These are phyloP conservation scores for Hyaloscypha variabilis DNA, from an alignment of 495 filamentous ascomycete genomes.

Conservation along the genomic window DNA sequence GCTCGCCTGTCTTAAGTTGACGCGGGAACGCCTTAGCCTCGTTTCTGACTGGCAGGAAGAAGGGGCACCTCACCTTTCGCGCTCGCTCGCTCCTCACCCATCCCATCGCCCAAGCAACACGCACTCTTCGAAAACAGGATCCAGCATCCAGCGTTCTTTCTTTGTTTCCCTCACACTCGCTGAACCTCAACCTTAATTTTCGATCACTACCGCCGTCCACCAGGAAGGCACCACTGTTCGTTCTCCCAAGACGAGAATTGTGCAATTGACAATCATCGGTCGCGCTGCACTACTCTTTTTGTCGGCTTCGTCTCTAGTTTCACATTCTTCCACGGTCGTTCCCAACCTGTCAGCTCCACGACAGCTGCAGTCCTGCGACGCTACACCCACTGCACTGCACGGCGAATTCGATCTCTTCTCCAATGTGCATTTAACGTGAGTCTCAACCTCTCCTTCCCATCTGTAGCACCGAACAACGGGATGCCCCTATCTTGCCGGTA, in stretches of 20 bases:
- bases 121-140: constrained; percentile 20
- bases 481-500: background rate
- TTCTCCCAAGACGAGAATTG: constrained; percentile 13
- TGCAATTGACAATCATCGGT: constrained; percentile 13
- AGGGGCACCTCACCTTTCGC: background rate
- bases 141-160: constrained; percentile 6
- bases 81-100: no score
- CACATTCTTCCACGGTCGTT: constrained; percentile 16
- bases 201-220: background rate
- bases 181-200: background rate
- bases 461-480: background rate
- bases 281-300: constrained; percentile 16
- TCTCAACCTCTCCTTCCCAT: constrained; percentile 1
- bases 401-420: constrained; percentile 15
- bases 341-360: constrained; percentile 9
- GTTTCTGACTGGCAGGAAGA: constrained; percentile 28
- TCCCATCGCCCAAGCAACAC: constrained; percentile 31
- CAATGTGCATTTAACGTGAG: constrained; percentile 33
- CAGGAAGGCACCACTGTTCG: constrained; percentile 17
- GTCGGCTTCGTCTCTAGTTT: constrained; percentile 13
- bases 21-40: constrained; percentile 29
- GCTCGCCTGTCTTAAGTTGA: constrained; percentile 17
- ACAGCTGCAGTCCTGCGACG: background rate
- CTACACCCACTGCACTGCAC: background rate
- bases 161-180: constrained; percentile 15